A percentile compares a stretch with the other conserved stretches of the same genome.
phyloP scores from a whole-genome alignment of 257 asterid genomes.

The Solanum pennellii region DNA sequence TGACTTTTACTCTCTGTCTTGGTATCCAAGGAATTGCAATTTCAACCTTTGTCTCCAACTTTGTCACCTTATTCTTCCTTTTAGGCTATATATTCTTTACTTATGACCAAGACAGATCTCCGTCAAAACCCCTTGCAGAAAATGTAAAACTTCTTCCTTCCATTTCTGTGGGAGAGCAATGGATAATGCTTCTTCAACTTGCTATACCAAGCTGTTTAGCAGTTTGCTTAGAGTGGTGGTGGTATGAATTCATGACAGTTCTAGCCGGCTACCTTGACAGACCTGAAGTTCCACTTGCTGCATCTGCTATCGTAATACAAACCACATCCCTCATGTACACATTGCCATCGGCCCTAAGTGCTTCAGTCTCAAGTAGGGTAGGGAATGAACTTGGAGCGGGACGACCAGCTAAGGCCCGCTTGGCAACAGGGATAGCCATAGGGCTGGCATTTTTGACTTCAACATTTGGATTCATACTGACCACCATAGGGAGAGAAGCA shows the following conservation, averaged over 20 bases:
- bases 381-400: constrained; percentile 95
- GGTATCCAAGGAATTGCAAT: constrained; percentile 76
- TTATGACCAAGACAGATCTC: constrained; percentile 11
- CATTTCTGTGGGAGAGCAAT: constrained; percentile 46
- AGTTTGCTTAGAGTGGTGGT: constrained; percentile 97
- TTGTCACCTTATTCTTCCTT: constrained; percentile 53
- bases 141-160: constrained; percentile 16
- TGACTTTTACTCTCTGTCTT: constrained; percentile 55
- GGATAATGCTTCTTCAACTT: constrained; percentile 57
- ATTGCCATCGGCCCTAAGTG: constrained; percentile 80
- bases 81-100: constrained; percentile 30
- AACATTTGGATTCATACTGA: constrained; percentile 51
- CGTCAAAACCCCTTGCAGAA: constrained; percentile 21
- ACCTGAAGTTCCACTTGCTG: constrained; percentile 73
- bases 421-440: constrained; percentile 58
- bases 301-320: constrained; percentile 88
- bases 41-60: constrained; percentile 45
- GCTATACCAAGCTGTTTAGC: constrained; percentile 73
- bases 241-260: constrained; percentile 92
- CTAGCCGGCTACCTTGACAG: constrained; percentile 72
- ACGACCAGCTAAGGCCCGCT: constrained; percentile 56
- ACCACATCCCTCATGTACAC: constrained; percentile 96
- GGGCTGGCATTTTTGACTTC: constrained; percentile 61
- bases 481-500: constrained; percentile 57
- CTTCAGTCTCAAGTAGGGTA: constrained; percentile 75